phyloP scores from a whole-genome alignment of 2,329 filamentous ascomycete species.

The Apiospora pterosperma region DNA sequence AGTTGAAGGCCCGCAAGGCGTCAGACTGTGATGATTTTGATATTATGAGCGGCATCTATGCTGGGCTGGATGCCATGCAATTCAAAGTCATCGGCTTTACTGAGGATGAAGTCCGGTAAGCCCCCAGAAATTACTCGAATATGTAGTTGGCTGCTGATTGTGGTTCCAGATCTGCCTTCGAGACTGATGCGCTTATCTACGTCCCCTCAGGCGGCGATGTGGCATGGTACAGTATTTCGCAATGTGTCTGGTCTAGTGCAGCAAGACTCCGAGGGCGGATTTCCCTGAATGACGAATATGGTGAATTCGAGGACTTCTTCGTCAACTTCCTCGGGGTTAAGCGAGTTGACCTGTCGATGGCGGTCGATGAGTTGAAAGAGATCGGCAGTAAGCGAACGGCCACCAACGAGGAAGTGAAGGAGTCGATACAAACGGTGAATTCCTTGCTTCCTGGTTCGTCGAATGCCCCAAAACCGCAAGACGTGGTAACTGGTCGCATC shows the following conservation, averaged over 20 bases:
- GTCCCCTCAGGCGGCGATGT: neutral
- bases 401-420: conserved; percentile 22
- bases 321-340: conserved; percentile 24
- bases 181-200: neutral
- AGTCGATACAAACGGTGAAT: conserved; percentile 29
- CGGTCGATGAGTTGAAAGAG: conserved; percentile 26
- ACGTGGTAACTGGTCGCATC: conserved; percentile 11
- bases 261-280: conserved; percentile 23
- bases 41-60: neutral
- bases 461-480: neutral
- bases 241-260: conserved; percentile 33
- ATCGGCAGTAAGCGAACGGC: conserved; percentile 7
- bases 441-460: conserved; percentile 20
- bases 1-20: neutral
- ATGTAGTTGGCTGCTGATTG: neutral
- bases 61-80: neutral
- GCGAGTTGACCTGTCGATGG: conserved; percentile 26
- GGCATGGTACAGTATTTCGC: conserved; percentile 23
- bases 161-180: neutral
- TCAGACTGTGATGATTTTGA: neutral
- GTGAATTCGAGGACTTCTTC: conserved; percentile 27
- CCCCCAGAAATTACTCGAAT: neutral
- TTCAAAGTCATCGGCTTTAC: neutral
- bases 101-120: neutral
- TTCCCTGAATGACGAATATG: conserved; percentile 24